A percentile compares a stretch with the other conserved stretches of the same genome.
phyloP scores from a whole-genome alignment of 176 grass and related monocot species.

The Triticum timopheevii region DNA sequence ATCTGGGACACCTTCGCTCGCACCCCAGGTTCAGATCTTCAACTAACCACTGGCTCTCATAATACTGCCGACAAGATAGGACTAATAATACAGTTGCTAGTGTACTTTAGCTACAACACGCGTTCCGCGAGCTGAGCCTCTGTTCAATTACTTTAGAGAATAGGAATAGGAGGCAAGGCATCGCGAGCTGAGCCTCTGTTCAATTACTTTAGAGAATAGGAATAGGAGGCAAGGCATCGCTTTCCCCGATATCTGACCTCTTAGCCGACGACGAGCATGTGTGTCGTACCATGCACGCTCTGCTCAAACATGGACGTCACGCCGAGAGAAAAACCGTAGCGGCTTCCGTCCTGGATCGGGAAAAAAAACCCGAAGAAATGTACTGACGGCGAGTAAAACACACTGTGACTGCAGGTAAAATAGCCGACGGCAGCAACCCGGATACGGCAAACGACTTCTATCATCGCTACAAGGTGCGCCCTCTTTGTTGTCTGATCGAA shows the following conservation, averaged over 20 bases:
- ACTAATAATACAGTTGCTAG: not conserved
- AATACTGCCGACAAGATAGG: not conserved
- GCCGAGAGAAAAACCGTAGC: not conserved
- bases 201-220: too few relatives aligned
- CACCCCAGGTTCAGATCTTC: slow-evolving; percentile 35
- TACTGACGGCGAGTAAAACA: not conserved
- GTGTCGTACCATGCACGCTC: not conserved
- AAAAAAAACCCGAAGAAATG: not conserved
- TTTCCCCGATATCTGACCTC: too few relatives aligned
- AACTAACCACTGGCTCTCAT: not conserved
- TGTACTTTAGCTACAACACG: not conserved
- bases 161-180: too few relatives aligned
- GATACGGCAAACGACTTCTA: slow-evolving; percentile 60
- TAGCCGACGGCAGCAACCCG: slow-evolving; percentile 45
- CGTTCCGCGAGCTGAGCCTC: too few relatives aligned
- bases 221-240: too few relatives aligned
- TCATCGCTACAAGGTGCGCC: slow-evolving; percentile 59
- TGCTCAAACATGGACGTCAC: not conserved
- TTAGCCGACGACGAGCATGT: not conserved
- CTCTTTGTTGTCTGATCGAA: not conserved
- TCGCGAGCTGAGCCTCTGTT: too few relatives aligned
- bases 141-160: too few relatives aligned
- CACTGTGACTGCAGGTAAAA: slow-evolving; percentile 41
- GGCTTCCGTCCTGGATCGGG: not conserved
- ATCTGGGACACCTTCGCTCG: slow-evolving; percentile 67